Conservation (phyloP, 371 early-diverging fungal genomes). For the Apophysomyces sp. region DNA sequence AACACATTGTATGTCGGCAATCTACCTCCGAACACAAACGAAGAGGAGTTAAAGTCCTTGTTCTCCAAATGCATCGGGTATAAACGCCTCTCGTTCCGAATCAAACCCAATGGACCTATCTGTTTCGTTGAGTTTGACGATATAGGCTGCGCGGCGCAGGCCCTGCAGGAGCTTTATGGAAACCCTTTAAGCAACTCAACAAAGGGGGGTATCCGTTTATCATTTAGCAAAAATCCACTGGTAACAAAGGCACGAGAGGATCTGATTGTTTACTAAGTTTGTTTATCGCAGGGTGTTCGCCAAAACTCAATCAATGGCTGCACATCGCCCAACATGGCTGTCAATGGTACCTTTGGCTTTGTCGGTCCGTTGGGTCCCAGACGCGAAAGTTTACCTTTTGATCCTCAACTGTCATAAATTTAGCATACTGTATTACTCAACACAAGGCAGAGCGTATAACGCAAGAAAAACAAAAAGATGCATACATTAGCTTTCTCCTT, state of each 20-base stretch:
- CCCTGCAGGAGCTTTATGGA: constrained; percentile 80
- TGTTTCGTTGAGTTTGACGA: constrained; percentile 91
- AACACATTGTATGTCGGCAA: constrained; percentile 94
- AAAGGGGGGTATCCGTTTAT: constrained; percentile 87
- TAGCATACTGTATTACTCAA: not conserved
- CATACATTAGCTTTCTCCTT: not conserved
- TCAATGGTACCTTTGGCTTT: not conserved
- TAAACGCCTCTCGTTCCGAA: constrained; percentile 81
- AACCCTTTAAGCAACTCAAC: constrained; percentile 72
- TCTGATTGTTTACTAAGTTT: too few relatives aligned
- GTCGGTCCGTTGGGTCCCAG: constrained; percentile 6
- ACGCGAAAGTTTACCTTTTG: constrained; percentile 16
- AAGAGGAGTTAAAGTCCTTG: constrained; percentile 79
- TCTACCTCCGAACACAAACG: constrained; percentile 75
- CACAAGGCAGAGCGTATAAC: not conserved
- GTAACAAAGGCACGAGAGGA: not conserved
- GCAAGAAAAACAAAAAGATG: not conserved
- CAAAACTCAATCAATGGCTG: constrained; percentile 6
- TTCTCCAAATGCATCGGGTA: constrained; percentile 78
- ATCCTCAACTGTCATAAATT: constrained; percentile 15
- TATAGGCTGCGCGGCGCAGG: constrained; percentile 78
- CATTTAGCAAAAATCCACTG: constrained; percentile 90
- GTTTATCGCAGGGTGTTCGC: constrained; percentile 3
- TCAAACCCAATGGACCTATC: constrained; percentile 84
- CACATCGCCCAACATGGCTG: not conserved